Evolutionary conservation across 148 eudicot genomes (phyloP), one percentile per base, ranked within the genome.

Genomic region (Talinum fruticosum): DNA sequence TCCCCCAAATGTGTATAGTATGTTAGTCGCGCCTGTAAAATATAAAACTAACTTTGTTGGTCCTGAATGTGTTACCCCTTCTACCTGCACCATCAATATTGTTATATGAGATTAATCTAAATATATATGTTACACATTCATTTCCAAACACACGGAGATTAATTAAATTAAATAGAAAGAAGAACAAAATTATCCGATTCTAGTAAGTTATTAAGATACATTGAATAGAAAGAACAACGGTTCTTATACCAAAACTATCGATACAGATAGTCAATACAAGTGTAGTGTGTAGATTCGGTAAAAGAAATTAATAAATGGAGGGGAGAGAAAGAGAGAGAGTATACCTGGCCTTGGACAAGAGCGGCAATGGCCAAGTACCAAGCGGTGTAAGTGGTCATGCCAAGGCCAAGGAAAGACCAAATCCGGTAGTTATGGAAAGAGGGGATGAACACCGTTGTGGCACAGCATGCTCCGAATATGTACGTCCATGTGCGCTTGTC

Each of bases 401-500:
- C 91, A 45, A 94, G 95, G 66, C 98, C 98, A 67, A 94, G 88
- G 75, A 94, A 94, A 19, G 98, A 94, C 98, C 98, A 94, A 81
- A 94, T 88, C 61, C 98, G 81, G 76, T 94, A 94, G 92, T 94
- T 94, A 82, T 94, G 98, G 80, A 92, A 94, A 21, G 98, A 94
- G 74, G 84, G 84, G 74, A 82, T 78, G 81, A 82, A 82, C 75
- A 82, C 97, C 71, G 97, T 92, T 44, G 97, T 94, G 13, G 98
- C 98, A 82, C 98, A 94, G 78, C 98, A 94, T 71, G 98, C 98
- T 79, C 98, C 98, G 83, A 94, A 94, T 90, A 94, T 94, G 81
- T 94, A 94, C 3, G 98, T 94, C 98, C 98, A 94, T 84, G 98
- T 94, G 83, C 98, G 88, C 84, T 94, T 94, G 88, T 94, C 98